phyloP scores from a whole-genome alignment of 768 basidiomycete genomes.

The Collybia sp. region DNA sequence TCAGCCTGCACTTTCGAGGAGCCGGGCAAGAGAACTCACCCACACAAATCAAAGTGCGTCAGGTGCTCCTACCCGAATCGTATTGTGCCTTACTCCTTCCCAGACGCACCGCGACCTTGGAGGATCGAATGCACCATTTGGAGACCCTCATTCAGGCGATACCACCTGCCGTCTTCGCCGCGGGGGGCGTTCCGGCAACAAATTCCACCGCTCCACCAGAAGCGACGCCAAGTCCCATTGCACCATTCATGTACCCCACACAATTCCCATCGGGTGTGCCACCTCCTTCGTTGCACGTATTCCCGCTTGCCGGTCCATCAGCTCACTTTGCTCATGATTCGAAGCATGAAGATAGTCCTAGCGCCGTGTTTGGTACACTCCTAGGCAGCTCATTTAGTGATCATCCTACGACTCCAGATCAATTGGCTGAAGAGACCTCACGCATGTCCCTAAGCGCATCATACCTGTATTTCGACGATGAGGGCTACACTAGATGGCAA shows the following conservation, averaged over 20 bases:
- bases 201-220: conserved; percentile 24
- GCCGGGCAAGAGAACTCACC: conserved; percentile 79
- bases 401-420: conserved; percentile 27
- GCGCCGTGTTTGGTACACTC: conserved; percentile 33
- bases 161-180: conserved; percentile 73
- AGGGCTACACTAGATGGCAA: conserved; percentile 86
- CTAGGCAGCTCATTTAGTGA: conserved; percentile 27
- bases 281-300: conserved; percentile 73
- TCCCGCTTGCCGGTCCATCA: conserved; percentile 78
- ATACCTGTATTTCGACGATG: conserved; percentile 84
- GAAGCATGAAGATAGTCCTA: conserved; percentile 40
- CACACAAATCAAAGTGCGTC: conserved; percentile 83
- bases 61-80: not conserved
- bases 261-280: conserved; percentile 52
- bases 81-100: conserved; percentile 5
- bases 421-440: conserved; percentile 51
- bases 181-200: conserved; percentile 37
- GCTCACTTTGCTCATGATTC: conserved; percentile 61
- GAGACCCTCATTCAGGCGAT: conserved; percentile 84
- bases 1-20: conserved; percentile 86
- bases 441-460: conserved; percentile 69
- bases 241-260: conserved; percentile 23
- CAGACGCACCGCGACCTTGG: conserved; percentile 77
- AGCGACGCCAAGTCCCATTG: conserved; percentile 17
- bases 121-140: conserved; percentile 86